Evolutionary conservation across 1,284 basidiomycete species (phyloP).

Genomic region (Hemileia vastatrix): DNA sequence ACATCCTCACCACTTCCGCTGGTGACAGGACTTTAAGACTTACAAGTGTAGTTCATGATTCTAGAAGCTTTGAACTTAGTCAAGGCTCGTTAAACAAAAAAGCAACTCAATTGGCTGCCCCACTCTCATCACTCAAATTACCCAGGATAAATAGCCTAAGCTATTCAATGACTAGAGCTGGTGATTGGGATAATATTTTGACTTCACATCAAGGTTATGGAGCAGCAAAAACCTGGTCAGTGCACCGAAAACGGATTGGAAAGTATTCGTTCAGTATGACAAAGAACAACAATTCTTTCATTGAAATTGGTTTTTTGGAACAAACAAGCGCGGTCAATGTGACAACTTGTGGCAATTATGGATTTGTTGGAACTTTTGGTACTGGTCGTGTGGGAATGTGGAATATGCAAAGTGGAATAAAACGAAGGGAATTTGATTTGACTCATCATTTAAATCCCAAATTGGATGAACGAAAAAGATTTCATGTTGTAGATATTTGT

Average conservation of each 20-base stretch:
- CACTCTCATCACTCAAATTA: conserved; percentile 60
- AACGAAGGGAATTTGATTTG: conserved; percentile 61
- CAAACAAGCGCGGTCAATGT: conserved; percentile 60
- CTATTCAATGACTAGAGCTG: conserved; percentile 67
- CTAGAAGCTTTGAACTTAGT: conserved; percentile 82
- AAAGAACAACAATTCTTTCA: conserved; percentile 29
- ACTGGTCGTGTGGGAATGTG: conserved; percentile 68
- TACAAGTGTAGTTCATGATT: conserved; percentile 86
- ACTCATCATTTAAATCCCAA: conserved; percentile 56
- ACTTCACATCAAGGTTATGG: conserved; percentile 74
- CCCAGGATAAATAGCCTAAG: conserved; percentile 66
- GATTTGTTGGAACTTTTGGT: conserved; percentile 67
- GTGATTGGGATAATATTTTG: conserved; percentile 96
- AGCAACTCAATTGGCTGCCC: conserved; percentile 67
- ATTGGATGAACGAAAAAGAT: conserved; percentile 45
- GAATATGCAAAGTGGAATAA: conserved; percentile 92
- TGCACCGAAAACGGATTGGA: conserved; percentile 69
- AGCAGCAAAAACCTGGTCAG: conserved; percentile 72
- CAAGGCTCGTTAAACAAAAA: conserved; percentile 85
- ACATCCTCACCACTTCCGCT: conserved; percentile 77
- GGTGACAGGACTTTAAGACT: conserved; percentile 75
- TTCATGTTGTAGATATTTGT: conserved; percentile 65
- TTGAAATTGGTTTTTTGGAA: conserved; percentile 53
- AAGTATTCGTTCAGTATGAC: conserved; percentile 50
- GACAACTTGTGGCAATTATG: conserved; percentile 93